These are phyloP conservation scores for Cryptosporidium canis DNA, from an alignment of 169 alveolate species.

Conservation along the genomic window DNA sequence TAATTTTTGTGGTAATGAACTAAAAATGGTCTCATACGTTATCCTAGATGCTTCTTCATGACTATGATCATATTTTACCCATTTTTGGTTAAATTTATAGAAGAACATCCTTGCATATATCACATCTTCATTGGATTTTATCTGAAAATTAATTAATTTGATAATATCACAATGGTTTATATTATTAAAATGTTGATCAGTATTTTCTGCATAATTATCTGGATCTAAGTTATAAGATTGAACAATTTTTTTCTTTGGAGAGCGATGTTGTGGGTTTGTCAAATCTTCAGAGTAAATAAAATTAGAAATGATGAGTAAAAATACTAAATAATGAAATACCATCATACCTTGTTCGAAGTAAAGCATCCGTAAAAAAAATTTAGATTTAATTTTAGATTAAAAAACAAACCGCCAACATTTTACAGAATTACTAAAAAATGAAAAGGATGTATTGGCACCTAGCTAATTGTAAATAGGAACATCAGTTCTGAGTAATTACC, in stretches of 20 bases:
- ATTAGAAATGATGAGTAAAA: background rate
- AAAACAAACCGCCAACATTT: background rate
- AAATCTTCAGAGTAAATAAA: background rate
- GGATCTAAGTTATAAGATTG: background rate
- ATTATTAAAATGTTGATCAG: no score
- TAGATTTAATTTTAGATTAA: background rate
- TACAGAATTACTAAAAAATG: background rate
- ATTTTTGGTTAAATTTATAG: no score
- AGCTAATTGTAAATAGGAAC: background rate
- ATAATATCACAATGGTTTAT: no score
- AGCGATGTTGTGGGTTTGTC: background rate
- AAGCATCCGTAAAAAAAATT: background rate
- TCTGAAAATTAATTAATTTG: background rate
- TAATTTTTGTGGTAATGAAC: background rate
- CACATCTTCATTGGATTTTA: no score
- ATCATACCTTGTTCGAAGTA: background rate
- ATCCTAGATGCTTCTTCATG: no score
- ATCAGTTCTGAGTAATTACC: background rate
- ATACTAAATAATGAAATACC: background rate
- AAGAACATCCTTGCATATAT: no score
- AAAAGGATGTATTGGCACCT: background rate
- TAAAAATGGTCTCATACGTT: background rate
- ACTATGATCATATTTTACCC: no score
- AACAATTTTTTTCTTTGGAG: background rate
- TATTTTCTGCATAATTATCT: background rate